phyloP scores from a whole-genome alignment of 257 asterid genomes.

The Cruciata laevipes region DNA sequence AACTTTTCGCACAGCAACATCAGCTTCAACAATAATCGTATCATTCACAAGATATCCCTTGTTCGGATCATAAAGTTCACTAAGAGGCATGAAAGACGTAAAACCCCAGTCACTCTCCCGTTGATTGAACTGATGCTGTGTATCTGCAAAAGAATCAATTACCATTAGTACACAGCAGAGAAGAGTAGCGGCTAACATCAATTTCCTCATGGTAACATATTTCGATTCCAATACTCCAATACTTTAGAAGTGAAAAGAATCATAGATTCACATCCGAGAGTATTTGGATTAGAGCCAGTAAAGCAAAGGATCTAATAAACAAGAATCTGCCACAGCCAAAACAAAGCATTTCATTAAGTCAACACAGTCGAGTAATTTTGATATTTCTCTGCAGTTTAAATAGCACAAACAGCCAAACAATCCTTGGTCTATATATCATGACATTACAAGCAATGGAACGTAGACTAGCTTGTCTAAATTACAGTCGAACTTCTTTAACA shows the following conservation, averaged over 20 bases:
- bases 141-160: conserved; percentile 47
- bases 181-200: conserved; percentile 1
- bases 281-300: not conserved
- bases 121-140: conserved; percentile 93
- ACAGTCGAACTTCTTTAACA: not conserved
- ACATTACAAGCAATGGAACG: not conserved
- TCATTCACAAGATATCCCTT: conserved; percentile 87
- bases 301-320: not conserved
- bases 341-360: not conserved
- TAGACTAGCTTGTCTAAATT: not conserved
- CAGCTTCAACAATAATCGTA: conserved; percentile 79
- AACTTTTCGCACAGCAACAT: conserved; percentile 92
- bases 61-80: conserved; percentile 85
- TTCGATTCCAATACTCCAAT: not conserved
- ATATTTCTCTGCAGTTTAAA: not conserved
- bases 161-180: conserved; percentile 8
- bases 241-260: not conserved
- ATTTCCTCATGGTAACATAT: too few species aligned
- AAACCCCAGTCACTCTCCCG: conserved; percentile 99
- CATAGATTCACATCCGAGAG: not conserved
- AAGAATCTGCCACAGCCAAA: not conserved
- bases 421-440: not conserved
- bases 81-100: conserved; percentile 91
- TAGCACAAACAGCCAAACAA: not conserved
- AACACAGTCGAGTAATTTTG: not conserved